Evolutionary conservation across 148 eudicot species (phyloP), one percentile per base, ranked within the genome.

Genomic region (Rhododendron mucronatum): DNA sequence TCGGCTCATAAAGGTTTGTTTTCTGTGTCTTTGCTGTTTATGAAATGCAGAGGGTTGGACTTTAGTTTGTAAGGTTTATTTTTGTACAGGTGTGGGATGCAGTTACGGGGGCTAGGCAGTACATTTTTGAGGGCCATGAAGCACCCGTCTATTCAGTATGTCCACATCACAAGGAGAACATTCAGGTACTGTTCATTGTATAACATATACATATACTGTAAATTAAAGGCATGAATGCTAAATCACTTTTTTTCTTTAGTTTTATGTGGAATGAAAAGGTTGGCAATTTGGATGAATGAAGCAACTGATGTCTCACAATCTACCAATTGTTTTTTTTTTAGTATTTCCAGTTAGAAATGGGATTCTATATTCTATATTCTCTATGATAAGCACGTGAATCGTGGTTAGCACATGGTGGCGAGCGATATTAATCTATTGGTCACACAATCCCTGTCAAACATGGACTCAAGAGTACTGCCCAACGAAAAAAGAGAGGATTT

Each of bases 61-160:
- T 75, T 75, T n/a, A 75, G 67, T 83, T 57, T 2, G 81, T 79
- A 57, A 57, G 80, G 53, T 84, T 75, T 18, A 76, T 53, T 18
- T 65, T 85, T 88, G 30, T 80, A 55, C 90, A 95, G 98, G 95
- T 95, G 10, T 95, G 98, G 98, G 95, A 94, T 92, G 96, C 94
- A 81, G 90, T 87, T 75, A 91, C 94, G 47, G 98, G 98, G 86
- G 76, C 84, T 71, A 95, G 89, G 87, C 93, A 89, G 85, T 87
- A 85, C 85, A 91, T 89, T 30, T 95, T 95, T 86, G 95, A 93
- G 87, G 98, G 96, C 86, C 98, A 95, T 90, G 96, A 95, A 88
- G 91, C 98, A 84, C 95, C 98, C 20, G 98, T 95, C 30, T 93
- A 93, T 90, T 95, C 96, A 84, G 91, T 95, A 74, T 95, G 96